A percentile compares a stretch with the other conserved stretches of the same genome.
Conservation (phyloP, 2,329 filamentous ascomycete species). For the Xylariomycetidae sp. region DNA sequence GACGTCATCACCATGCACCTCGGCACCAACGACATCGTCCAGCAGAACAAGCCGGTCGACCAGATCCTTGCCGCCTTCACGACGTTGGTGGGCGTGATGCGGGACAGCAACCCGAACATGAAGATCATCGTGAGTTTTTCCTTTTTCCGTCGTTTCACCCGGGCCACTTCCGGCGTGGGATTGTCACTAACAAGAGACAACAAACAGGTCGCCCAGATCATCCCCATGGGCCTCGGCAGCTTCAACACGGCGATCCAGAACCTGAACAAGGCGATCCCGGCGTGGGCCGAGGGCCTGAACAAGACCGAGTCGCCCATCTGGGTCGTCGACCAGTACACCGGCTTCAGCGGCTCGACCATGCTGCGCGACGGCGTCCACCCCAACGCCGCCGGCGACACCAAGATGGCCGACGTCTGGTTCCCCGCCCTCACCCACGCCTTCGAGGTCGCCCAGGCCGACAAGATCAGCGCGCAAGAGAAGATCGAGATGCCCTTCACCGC, state of each 20-base stretch:
- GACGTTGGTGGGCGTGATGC: constrained; percentile 32
- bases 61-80: constrained; percentile 36
- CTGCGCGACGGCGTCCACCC: constrained; percentile 34
- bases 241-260: constrained; percentile 31
- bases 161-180: no score
- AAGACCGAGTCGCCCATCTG: constrained; percentile 33
- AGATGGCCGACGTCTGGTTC: constrained; percentile 31
- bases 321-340: constrained; percentile 36
- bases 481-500: constrained; percentile 18
- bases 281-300: constrained; percentile 33
- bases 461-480: constrained; percentile 8
- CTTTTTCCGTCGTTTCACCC: background rate
- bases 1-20: constrained; percentile 41
- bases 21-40: constrained; percentile 37
- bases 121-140: constrained; percentile 35
- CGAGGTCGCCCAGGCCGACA: constrained; percentile 18
- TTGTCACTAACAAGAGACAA: no score
- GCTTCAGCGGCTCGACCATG: constrained; percentile 27
- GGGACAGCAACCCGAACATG: constrained; percentile 32
- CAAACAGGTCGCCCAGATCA: constrained; percentile 36
- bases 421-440: constrained; percentile 23
- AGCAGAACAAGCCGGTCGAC: constrained; percentile 29
- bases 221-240: constrained; percentile 27
- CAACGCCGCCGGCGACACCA: constrained; percentile 32
- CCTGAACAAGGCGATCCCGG: constrained; percentile 31